Base-by-base conservation (phyloP, 2,329 filamentous ascomycete species). In the Botryosphaeria dothidea region DNA sequence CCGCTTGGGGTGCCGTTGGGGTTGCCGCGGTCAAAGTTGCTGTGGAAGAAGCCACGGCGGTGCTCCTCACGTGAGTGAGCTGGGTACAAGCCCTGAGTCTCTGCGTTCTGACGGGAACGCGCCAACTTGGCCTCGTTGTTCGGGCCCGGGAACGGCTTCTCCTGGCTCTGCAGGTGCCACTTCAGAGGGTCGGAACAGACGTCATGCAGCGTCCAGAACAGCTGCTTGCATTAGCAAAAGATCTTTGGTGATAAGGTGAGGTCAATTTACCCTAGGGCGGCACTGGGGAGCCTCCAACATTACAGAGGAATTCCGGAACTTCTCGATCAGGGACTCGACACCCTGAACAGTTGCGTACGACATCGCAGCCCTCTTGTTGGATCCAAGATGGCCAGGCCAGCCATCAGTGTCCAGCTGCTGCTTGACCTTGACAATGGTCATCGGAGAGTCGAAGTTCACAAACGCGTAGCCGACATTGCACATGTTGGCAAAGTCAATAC, bases 261-360 rank as follows among this genome's bases (percentile, higher is more conserved):
- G n/a, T 9, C 3, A 17, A 41, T 41, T 54, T 76, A 93, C 90
- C 84, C 96, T 96, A 0, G 95, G 95, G 0, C 92, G 89, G 72
- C 92, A 96, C 61, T 90, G 88, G 0, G 87, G 83, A 11, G 88
- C 86, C 78, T 98, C 93, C 0, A 94, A 83, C 92, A 98, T 97
- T 31, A 99, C 93, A 0, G 92, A 94, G 43, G 92, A 97, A 80
- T 99, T 99, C 38, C 95, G 89, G 74, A 99, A 99, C 75, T 98
- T 97, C 76, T 96, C 91, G 6, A 97, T 87, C 0, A 98, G 84
- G 68, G 92, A 94, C 73, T 97, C 93, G 68, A 90, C 90, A 51
- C 95, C 95, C 81, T 99, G 95, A 66, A 97, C 94, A 13, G 93
- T 97, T n/a, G 95, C 95, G 77, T 98, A 99, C 0, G 93, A 97